Evolutionary conservation across 139 green algal genomes (phyloP).

Genomic region (Desmodesmus armatus): DNA sequence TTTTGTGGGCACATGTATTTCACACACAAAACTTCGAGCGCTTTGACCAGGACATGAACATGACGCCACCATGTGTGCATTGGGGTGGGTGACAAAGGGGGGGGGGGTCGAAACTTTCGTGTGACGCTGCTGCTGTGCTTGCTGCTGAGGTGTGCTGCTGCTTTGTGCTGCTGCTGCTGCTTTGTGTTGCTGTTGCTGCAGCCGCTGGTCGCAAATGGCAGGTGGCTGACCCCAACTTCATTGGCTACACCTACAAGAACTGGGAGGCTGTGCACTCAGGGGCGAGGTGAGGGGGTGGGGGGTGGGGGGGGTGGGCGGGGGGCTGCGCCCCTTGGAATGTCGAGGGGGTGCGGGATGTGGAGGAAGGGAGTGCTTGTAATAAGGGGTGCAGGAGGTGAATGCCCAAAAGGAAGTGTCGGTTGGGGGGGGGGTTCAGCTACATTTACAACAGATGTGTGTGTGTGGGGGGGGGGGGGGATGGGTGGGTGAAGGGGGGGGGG

Average conservation of each 20-base stretch:
- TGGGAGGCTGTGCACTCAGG: conserved; percentile 81
- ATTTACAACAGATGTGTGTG: no score
- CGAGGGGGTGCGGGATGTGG: not conserved
- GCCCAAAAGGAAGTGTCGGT: no score
- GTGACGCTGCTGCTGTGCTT: not conserved
- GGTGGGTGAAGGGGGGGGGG: no score
- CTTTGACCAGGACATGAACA: conserved; percentile 89
- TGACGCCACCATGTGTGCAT: conserved; percentile 1
- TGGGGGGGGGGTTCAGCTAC: no score
- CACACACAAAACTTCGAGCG: conserved; percentile 98
- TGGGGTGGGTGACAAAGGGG: no score
- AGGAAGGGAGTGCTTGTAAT: not conserved
- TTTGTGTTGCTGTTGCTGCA: conserved; percentile 1
- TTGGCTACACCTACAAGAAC: conserved; percentile 99
- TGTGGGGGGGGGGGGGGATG: no score
- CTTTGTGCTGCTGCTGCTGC: not conserved
- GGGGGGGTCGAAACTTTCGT: not conserved
- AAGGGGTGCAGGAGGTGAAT: no score
- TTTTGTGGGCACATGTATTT: no score
- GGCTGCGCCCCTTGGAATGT: not conserved
- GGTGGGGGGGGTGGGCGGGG: no score
- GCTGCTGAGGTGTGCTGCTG: not conserved
- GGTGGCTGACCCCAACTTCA: conserved; percentile 90
- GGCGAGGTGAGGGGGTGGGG: no score
- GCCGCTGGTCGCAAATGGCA: conserved; percentile 44